Conservation (phyloP, 306 rosid species). For the Vigna angularis region DNA sequence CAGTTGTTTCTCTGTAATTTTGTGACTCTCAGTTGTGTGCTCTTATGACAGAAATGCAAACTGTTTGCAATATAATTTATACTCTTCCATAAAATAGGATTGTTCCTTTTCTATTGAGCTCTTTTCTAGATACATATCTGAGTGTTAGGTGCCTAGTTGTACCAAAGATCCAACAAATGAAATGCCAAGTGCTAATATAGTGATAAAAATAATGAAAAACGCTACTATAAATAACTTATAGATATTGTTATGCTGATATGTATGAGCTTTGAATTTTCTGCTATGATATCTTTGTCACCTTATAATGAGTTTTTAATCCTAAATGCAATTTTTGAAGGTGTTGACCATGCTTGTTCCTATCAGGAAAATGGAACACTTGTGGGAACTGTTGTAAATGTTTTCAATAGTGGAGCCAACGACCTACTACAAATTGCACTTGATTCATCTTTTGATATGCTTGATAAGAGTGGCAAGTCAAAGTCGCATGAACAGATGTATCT, state of each 20-base stretch:
- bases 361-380: constrained; percentile 79
- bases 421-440: constrained; percentile 80
- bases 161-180: constrained; percentile 10
- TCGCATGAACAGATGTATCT: constrained; percentile 58
- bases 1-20: too few relatives aligned
- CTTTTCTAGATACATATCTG: constrained; percentile 10
- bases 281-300: constrained; percentile 18
- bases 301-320: constrained; percentile 23
- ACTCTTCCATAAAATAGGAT: constrained; percentile 4
- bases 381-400: constrained; percentile 79
- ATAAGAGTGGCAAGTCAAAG: constrained; percentile 65
- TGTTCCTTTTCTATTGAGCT: constrained; percentile 7
- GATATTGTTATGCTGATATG: constrained; percentile 21
- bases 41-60: too few relatives aligned
- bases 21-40: too few relatives aligned
- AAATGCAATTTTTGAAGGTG: constrained; percentile 36
- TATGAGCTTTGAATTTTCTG: constrained; percentile 30
- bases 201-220: constrained; percentile 9
- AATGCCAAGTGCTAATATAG: constrained; percentile 23
- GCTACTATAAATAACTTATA: constrained; percentile 18
- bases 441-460: constrained; percentile 63
- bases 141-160: constrained; percentile 13
- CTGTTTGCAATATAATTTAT: constrained; percentile 35
- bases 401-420: constrained; percentile 81
- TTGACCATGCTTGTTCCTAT: constrained; percentile 47